Base-by-base conservation (phyloP, 78 protist species). In the Pigoraptor vietnamica region DNA sequence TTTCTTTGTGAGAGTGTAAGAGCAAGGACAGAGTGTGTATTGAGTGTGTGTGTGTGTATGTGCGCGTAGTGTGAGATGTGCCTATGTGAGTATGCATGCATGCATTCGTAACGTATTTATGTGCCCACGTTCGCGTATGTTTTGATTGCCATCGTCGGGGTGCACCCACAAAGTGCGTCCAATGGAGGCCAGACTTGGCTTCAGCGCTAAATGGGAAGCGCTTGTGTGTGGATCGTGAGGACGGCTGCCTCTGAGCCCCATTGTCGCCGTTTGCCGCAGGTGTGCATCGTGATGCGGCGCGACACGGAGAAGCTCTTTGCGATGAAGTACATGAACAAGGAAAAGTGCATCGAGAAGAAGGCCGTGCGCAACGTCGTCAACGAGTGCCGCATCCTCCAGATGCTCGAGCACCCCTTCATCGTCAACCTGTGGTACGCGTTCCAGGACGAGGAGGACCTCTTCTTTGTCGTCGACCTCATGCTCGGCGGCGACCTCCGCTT, bases 391-490 rank as follows among this genome's bases (percentile, higher is more conserved):
- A 93, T 96, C 9, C 91, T 96, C 37, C 92, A 95, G 94, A 83
- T 40, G 82, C 93, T 96, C 29, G 67, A 90, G 40, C 95, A 94
- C 40, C 94, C 89, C 56, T 93, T 95, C 90, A 90, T 96, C 79
- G 96, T 96, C 37, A 40, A 87, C 37, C 93, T 96, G 35, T 33
- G 93, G 19, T 96, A 95, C 79, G 97, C 93, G 1, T 94, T 96
- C 89, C 48, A 94, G 0, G 88, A 93, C 9, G 90, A 95, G 55
- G 93, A 94, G 1, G 86, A 90, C 37, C 95, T 95, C 32, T 94
- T 94, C 89, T 92, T 97, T 0, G 98, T 97, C 29, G 94, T 95
- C 40, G 97, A 97, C 48, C 94, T 86, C 67, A 90, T 94, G 38
- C 95, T 94, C 36, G 37, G 92, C 83, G 93, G 92, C 56, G 36